These are phyloP conservation scores for Iris pallida DNA, from an alignment of 116 monocot species.

Conservation along the genomic window DNA sequence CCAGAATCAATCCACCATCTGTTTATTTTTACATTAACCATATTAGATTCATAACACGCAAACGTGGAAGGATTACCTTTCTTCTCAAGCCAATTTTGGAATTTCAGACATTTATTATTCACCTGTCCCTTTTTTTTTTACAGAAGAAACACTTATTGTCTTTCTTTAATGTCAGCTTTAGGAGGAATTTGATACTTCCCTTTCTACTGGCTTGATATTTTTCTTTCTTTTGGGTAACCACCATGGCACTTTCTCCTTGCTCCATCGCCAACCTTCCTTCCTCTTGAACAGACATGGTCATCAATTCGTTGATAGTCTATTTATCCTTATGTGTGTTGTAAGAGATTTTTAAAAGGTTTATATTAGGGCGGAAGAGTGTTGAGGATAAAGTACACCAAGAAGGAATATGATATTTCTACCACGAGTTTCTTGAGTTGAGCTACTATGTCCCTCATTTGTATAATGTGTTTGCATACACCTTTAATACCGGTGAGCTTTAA, in stretches of 20 bases:
- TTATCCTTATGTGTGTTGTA: no score
- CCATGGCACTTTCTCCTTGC: constrained; percentile 9
- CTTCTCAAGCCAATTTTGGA: constrained; percentile 11
- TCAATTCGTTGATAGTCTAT: no score
- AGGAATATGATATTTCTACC: no score
- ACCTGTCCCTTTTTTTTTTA: constrained; percentile 2
- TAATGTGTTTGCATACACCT: no score
- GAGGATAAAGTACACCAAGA: no score
- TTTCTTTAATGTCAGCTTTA: not conserved
- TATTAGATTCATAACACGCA: constrained; percentile 25
- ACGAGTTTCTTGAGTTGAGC: no score
- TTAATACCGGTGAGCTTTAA: no score
- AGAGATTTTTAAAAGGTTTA: no score
- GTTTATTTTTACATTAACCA: constrained; percentile 2
- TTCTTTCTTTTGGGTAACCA: not conserved
- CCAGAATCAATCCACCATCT: constrained; percentile 19
- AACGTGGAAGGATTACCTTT: constrained; percentile 18
- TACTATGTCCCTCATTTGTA: no score
- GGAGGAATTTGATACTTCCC: not conserved
- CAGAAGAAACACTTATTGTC: not conserved
- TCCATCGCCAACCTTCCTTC: no score
- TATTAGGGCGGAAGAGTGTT: no score
- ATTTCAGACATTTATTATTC: constrained; percentile 23
- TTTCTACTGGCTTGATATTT: not conserved
- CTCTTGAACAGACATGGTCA: no score